These are phyloP conservation scores for Cryptomeria japonica DNA, from an alignment of 75 land plant genomes.

Conservation along the genomic window DNA sequence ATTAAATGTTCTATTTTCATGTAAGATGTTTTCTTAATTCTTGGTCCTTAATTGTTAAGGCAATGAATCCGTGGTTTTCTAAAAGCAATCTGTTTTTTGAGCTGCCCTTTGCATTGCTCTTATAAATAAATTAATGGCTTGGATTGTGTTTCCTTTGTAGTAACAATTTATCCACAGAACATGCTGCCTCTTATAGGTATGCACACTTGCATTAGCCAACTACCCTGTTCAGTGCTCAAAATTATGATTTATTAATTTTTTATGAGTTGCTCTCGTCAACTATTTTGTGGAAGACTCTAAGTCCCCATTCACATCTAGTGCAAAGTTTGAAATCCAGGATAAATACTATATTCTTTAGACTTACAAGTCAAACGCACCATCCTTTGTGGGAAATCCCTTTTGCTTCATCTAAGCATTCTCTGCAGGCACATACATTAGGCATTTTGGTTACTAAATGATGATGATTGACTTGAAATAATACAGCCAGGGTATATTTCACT, in stretches of 20 bases:
- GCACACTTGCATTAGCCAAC: background rate
- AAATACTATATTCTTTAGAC: background rate
- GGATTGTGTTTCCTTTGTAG: slow-evolving; percentile 1
- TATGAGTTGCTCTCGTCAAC: background rate
- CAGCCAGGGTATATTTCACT: background rate
- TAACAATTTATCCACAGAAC: background rate
- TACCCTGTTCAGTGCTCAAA: background rate
- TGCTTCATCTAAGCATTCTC: background rate
- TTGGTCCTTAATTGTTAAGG: background rate
- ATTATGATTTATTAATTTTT: background rate
- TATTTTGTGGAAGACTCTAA: background rate
- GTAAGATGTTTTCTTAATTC: background rate
- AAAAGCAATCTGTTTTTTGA: slow-evolving; percentile 8
- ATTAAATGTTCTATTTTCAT: background rate
- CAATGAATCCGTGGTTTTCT: background rate
- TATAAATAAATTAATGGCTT: background rate
- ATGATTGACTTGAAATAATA: background rate
- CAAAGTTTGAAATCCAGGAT: background rate
- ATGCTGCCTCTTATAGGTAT: background rate
- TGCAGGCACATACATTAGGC: background rate
- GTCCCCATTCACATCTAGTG: background rate
- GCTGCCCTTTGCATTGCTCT: slow-evolving; percentile 1
- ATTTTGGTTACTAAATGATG: background rate
- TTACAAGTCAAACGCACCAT: background rate
- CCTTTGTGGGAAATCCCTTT: background rate